Base-by-base conservation (phyloP, 164 flowering plant genomes). In the Tetrastigma voinierianum region DNA sequence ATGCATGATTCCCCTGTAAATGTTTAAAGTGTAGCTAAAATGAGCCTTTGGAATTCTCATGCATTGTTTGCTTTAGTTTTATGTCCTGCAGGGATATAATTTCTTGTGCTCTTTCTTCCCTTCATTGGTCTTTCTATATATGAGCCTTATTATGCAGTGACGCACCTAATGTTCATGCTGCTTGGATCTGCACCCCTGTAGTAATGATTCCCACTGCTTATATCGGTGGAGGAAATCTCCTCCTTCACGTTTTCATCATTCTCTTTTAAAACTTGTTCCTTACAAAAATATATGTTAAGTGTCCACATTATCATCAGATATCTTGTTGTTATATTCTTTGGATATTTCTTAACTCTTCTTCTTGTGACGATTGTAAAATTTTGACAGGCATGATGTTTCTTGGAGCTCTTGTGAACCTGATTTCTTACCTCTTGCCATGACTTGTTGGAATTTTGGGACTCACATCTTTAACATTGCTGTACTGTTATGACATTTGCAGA, bases 401-500 rank as follows among this genome's bases (percentile, higher is more conserved):
- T 78, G 87, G 89, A 74, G 86, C 80, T 70, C 76, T 75, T 82
- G 66, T 84, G 77, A 79, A 75, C 91, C 96, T 88, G 94, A 84
- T 90, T 85, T 81, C 82, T 85, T 77, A 80, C 87, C 83, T 81
- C 78, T 87, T 83, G 89, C 86, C 86, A 84, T 90, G 91, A 76
- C 80, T 82, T 81, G 82, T 86, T 92, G 90, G 94, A 88, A 86
- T 90, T 92, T 92, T 90, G 85, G 83, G 95, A 89, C 95, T 90
- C 89, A 86, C 86, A 73, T 81, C 91, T 84, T 83, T 88, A 90
- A 89, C 89, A 87, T 92, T 90, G 91, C 81, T 90, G 83, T 91
- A 74, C 85, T 93, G 90, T 93, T 89, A 82, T 90, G 88, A 85
- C 76, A 86, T 83, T 86, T 93, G 98, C 98, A 93, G 98, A 85